A percentile compares a stretch with the other conserved stretches of the same genome.
Evolutionary conservation across 139 green algal species (phyloP).

Genomic region (Spirogloea muscicola): DNA sequence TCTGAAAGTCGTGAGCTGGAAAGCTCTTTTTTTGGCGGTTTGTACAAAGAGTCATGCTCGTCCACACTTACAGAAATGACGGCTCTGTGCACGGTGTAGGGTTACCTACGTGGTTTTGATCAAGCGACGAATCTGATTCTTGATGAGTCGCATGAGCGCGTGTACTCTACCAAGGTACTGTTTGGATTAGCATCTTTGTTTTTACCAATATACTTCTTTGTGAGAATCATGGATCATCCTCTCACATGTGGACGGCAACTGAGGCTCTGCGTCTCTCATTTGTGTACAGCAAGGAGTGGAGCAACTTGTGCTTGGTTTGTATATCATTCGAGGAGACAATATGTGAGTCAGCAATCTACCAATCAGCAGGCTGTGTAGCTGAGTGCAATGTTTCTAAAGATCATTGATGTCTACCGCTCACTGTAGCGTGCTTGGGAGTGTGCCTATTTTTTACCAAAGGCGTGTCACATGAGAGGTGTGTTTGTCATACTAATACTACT

Average conservation of each 20-base stretch:
- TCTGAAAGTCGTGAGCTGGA: not conserved
- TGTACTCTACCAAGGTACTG: constrained; percentile 75
- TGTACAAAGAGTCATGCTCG: not conserved
- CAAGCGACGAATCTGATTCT: constrained; percentile 92
- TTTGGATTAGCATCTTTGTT: not conserved
- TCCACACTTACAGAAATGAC: not conserved
- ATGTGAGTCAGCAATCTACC: constrained; percentile 66
- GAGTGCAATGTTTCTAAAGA: not conserved
- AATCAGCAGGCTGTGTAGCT: not conserved
- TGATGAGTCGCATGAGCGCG: constrained; percentile 84
- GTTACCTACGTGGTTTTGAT: constrained; percentile 84
- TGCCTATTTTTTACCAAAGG: too few species aligned
- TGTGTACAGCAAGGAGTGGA: constrained; percentile 86
- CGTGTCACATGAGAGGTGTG: not conserved
- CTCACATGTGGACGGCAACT: too few species aligned
- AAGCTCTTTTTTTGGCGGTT: not conserved
- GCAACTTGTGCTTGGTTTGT: constrained; percentile 73
- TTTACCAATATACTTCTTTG: constrained; percentile 7
- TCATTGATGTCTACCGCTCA: too few species aligned
- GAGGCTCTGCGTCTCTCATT: too few species aligned
- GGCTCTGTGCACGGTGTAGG: constrained; percentile 43
- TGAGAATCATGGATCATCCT: constrained; percentile 11
- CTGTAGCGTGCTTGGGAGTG: too few species aligned
- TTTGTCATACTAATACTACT: constrained; percentile 2
- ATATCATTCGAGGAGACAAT: constrained; percentile 93